Evolutionary conservation across 768 basidiomycete genomes (phyloP).

Genomic region (Suillus fuscotomentosus): DNA sequence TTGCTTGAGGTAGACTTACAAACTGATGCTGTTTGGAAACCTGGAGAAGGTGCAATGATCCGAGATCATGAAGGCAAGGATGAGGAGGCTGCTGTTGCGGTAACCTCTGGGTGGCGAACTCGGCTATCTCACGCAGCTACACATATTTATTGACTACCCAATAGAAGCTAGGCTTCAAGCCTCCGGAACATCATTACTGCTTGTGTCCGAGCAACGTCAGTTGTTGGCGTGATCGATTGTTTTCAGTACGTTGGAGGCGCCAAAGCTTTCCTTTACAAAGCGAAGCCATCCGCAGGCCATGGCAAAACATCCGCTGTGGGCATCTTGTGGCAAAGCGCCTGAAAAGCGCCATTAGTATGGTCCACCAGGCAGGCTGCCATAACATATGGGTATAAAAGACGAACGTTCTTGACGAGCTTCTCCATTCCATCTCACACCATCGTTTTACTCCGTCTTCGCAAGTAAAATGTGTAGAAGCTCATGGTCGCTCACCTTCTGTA

Average conservation of each 20-base stretch:
- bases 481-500: constrained; percentile 14
- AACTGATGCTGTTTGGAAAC: constrained; percentile 54
- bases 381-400: background rate
- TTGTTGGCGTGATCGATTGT: background rate
- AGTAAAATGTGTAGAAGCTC: constrained; percentile 59
- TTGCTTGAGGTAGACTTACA: constrained; percentile 45
- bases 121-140: constrained; percentile 35
- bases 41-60: constrained; percentile 39
- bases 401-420: too few relatives aligned
- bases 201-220: background rate
- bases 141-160: constrained; percentile 59
- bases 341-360: background rate
- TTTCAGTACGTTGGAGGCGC: background rate
- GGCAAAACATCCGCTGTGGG: background rate
- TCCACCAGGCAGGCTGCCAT: background rate
- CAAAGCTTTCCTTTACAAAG: background rate
- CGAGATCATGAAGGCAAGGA: constrained; percentile 23
- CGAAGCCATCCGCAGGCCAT: background rate
- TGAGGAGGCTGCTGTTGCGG: constrained; percentile 6
- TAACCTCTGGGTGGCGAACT: constrained; percentile 9
- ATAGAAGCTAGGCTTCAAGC: background rate
- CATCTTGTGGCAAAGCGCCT: background rate
- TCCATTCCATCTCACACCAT: too few relatives aligned
- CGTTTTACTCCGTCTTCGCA: background rate
- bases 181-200: background rate